Conservation (phyloP, 2,329 filamentous ascomycete genomes). For the Cladosporium halotolerans region DNA sequence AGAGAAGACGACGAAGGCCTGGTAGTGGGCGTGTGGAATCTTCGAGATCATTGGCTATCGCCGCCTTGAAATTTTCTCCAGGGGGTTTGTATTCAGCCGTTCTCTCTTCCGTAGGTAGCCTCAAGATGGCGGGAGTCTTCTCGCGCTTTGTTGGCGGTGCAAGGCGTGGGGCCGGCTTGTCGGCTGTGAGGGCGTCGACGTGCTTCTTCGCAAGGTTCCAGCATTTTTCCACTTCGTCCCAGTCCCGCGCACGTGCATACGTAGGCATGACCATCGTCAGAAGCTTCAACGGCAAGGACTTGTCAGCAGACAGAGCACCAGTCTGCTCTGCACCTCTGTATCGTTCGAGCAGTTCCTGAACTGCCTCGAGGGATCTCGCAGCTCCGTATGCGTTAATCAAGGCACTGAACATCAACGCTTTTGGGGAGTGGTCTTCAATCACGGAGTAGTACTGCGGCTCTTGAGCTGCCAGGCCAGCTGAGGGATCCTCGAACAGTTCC, state of each 20-base stretch:
- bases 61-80: not conserved
- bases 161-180: not conserved
- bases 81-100: not conserved
- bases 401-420: conserved; percentile 47
- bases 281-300: conserved; percentile 47
- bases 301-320: not conserved
- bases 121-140: conserved; percentile 1
- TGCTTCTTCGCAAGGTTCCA: conserved; percentile 59
- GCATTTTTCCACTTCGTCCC: conserved; percentile 55
- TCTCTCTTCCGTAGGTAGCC: not conserved
- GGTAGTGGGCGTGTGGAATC: not conserved
- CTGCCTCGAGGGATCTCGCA: conserved; percentile 27
- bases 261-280: conserved; percentile 63
- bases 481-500: conserved; percentile 19
- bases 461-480: conserved; percentile 39
- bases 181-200: conserved; percentile 32
- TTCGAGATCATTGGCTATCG: not conserved
- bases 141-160: not conserved
- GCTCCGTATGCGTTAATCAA: conserved; percentile 52
- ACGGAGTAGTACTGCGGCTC: conserved; percentile 28
- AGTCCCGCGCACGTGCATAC: conserved; percentile 52
- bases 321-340: conserved; percentile 33
- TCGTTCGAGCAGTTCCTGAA: conserved; percentile 49
- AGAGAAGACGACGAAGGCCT: conserved; percentile 33
- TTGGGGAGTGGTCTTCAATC: not conserved